Conservation (phyloP, 495 filamentous ascomycete genomes). For the Hypoxylon lienhwacheense region DNA sequence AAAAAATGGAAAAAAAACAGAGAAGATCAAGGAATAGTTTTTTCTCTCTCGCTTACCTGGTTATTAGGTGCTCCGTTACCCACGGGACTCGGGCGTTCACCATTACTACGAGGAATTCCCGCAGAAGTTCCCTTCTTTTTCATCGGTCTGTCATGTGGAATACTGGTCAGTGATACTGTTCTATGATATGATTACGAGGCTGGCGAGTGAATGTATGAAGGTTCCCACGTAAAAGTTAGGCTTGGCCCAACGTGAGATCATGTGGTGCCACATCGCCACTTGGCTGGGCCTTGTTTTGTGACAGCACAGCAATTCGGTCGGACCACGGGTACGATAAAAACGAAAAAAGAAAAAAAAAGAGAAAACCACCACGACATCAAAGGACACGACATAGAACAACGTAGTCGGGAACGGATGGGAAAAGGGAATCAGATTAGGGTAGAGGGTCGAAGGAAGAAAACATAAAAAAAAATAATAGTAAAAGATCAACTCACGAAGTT, state of each 20-base stretch:
- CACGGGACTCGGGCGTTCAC: slow-evolving; percentile 53
- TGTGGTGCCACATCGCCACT: slow-evolving; percentile 44
- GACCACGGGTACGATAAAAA: slow-evolving; percentile 22
- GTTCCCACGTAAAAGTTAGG: slow-evolving; percentile 26
- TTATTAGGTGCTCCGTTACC: slow-evolving; percentile 45
- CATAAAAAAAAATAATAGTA: slow-evolving; percentile 1
- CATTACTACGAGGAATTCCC: slow-evolving; percentile 55
- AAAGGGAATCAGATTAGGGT: slow-evolving; percentile 16
- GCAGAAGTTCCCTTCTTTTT: slow-evolving; percentile 58
- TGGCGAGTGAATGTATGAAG: slow-evolving; percentile 6
- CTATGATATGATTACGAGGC: slow-evolving; percentile 1
- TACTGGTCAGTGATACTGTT: slow-evolving; percentile 17
- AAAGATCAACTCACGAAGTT: slow-evolving; percentile 62
- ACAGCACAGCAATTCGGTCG: slow-evolving; percentile 32
- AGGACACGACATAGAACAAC: slow-evolving; percentile 6
- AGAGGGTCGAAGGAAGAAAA: no score
- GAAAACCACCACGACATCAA: slow-evolving; percentile 7
- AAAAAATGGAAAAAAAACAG: no score
- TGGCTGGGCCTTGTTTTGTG: slow-evolving; percentile 40
- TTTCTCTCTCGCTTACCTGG: slow-evolving; percentile 45
- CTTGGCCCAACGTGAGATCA: slow-evolving; percentile 36
- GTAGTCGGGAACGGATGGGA: slow-evolving; percentile 26
- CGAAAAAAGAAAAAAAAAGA: slow-evolving; percentile 2
- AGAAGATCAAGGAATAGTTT: neutral
- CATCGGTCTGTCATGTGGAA: slow-evolving; percentile 48